Percentiles rank a stretch among this genome's conserved stretches.
Evolutionary conservation across 139 green algal genomes (phyloP).

Genomic region (Auxenochlorella protothecoides): DNA sequence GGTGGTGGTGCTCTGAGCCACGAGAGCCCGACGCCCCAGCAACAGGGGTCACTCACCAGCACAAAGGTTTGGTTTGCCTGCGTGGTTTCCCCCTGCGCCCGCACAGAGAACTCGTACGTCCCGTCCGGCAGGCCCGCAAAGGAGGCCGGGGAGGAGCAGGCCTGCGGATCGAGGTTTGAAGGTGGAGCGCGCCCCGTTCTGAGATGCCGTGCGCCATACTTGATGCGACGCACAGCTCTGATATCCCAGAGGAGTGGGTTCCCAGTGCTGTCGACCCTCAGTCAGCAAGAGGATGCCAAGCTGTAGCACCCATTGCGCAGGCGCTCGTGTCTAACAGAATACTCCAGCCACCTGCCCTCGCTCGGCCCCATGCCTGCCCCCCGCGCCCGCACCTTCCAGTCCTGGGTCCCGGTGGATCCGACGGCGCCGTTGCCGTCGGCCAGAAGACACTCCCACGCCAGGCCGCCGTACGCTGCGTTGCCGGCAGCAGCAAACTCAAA

Average conservation of each 20-base stretch:
- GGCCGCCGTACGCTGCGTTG: not conserved
- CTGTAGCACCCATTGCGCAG: too few species aligned
- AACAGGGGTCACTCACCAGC: not conserved
- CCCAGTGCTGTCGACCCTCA: too few species aligned
- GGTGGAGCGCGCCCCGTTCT: too few species aligned
- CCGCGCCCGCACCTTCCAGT: constrained; percentile 1
- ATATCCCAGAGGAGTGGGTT: too few species aligned
- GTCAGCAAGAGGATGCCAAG: too few species aligned
- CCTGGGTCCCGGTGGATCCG: not conserved
- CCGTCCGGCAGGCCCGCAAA: constrained; percentile 32
- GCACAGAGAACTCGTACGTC: constrained; percentile 40
- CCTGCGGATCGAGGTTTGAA: not conserved
- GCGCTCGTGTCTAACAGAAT: too few species aligned
- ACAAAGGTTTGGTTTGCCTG: not conserved
- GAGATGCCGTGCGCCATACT: too few species aligned
- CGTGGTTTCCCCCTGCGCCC: constrained; percentile 10
- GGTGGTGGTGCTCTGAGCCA: too few species aligned
- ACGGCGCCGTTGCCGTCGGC: constrained; percentile 10
- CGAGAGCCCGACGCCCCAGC: too few species aligned
- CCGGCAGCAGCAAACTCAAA: constrained; percentile 25
- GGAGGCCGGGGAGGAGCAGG: constrained; percentile 25
- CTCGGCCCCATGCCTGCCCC: too few species aligned
- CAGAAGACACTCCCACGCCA: constrained; percentile 5
- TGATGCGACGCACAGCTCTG: too few species aligned
- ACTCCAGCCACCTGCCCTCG: too few species aligned